phyloP scores from a whole-genome alignment of 164 flowering plant genomes.

The Vitis labrusca region DNA sequence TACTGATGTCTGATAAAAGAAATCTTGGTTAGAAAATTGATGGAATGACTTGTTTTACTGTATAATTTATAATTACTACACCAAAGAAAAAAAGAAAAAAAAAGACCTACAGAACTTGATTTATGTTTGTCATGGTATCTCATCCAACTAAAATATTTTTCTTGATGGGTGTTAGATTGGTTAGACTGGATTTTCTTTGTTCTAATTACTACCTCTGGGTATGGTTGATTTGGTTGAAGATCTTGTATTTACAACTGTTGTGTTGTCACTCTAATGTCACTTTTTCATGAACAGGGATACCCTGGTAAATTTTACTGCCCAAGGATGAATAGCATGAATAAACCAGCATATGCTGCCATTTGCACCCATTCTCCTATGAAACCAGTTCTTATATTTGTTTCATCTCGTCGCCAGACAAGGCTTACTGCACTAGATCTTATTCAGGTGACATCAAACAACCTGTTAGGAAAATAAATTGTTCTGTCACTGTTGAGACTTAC shows the following conservation, averaged over 20 bases:
- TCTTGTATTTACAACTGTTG: not conserved
- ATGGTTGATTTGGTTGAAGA: not conserved
- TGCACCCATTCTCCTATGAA: conserved; percentile 95
- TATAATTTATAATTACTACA: not conserved
- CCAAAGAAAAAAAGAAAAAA: not conserved
- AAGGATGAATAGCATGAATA: conserved; percentile 98
- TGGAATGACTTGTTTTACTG: not conserved
- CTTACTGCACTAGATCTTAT: conserved; percentile 96
- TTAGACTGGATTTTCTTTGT: too few species aligned
- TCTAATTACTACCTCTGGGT: too few species aligned
- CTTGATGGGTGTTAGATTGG: too few species aligned
- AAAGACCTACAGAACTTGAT: too few species aligned
- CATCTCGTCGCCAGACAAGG: conserved; percentile 98
- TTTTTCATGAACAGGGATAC: conserved; percentile 65
- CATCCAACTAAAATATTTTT: too few species aligned
- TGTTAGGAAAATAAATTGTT: not conserved
- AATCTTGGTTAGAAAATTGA: not conserved
- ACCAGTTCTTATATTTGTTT: conserved; percentile 96
- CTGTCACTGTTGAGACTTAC: conserved; percentile 1
- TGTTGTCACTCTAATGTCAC: not conserved
- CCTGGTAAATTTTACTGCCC: conserved; percentile 99
- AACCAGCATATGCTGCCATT: conserved; percentile 98
- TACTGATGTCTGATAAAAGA: not conserved
- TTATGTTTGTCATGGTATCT: too few species aligned
- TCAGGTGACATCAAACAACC: conserved; percentile 57